Percentiles rank a stretch among this genome's conserved stretches.
Evolutionary conservation across 768 basidiomycete species (phyloP).

Genomic region (Rhodotorula taiwanensis): DNA sequence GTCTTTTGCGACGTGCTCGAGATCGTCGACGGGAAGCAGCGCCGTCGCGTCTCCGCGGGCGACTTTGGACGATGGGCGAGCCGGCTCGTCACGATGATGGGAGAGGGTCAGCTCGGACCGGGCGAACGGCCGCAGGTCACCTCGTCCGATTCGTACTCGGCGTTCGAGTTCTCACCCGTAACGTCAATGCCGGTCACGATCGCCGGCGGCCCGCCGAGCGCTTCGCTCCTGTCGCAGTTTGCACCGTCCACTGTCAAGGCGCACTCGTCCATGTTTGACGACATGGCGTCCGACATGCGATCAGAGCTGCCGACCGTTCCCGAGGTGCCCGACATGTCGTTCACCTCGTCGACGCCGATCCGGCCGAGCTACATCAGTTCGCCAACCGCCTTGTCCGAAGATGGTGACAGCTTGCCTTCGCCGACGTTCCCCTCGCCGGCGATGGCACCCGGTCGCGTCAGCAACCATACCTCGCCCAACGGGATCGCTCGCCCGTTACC

Average conservation of each 20-base stretch:
- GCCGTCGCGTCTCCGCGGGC: constrained; percentile 61
- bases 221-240: constrained; percentile 27
- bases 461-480: constrained; percentile 4
- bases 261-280: constrained; percentile 15
- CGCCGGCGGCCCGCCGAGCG: constrained; percentile 4
- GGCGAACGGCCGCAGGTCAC: not conserved
- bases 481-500: constrained; percentile 6
- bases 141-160: constrained; percentile 34
- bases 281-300: not conserved
- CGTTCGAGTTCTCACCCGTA: constrained; percentile 26
- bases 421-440: constrained; percentile 28
- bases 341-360: not conserved
- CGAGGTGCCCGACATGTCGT: constrained; percentile 16
- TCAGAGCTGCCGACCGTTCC: constrained; percentile 8
- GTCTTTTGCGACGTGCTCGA: constrained; percentile 68
- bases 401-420: constrained; percentile 28
- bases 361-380: constrained; percentile 21
- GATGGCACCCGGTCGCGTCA: not conserved
- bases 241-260: constrained; percentile 28
- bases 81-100: constrained; percentile 51
- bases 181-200: constrained; percentile 22
- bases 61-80: constrained; percentile 83
- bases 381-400: constrained; percentile 28
- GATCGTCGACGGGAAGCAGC: constrained; percentile 21
- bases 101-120: constrained; percentile 20